Evolutionary conservation across 179 eudicot genomes (phyloP).

Genomic region (Actinidia arguta): DNA sequence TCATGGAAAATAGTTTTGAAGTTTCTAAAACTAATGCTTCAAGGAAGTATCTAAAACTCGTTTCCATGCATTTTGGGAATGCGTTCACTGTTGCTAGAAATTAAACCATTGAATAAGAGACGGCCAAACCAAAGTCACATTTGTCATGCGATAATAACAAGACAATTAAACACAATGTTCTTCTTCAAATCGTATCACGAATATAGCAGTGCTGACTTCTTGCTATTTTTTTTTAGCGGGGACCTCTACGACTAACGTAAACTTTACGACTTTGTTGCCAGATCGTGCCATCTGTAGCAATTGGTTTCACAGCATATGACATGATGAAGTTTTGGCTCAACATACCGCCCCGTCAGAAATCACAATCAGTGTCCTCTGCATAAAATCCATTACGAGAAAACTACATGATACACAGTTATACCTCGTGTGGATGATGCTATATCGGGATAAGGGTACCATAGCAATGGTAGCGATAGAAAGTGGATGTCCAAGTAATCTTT

Average conservation of each 20-base stretch:
- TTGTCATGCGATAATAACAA: neutral
- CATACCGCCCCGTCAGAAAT: slow-evolving; percentile 67
- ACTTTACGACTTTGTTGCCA: slow-evolving; percentile 26
- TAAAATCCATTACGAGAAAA: slow-evolving; percentile 5
- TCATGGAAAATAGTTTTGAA: neutral
- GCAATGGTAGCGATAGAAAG: neutral
- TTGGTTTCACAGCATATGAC: slow-evolving; percentile 95
- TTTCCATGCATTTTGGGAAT: too few species aligned
- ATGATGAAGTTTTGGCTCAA: slow-evolving; percentile 80
- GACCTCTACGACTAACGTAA: neutral
- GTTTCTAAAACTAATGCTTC: neutral
- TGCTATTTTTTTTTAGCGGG: neutral
- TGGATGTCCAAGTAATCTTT: neutral
- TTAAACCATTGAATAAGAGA: too few species aligned
- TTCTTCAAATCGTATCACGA: neutral
- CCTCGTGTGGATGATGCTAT: neutral
- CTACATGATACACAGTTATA: neutral
- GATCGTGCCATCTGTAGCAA: slow-evolving; percentile 98
- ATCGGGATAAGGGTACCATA: neutral
- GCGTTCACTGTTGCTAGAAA: too few species aligned
- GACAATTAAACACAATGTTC: neutral
- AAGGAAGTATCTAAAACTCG: neutral
- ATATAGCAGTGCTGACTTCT: neutral
- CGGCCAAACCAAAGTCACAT: neutral
- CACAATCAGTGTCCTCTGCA: slow-evolving; percentile 45